These are phyloP conservation scores for Cryptosporidium meleagridis DNA, from an alignment of 169 alveolate species.

Conservation along the genomic window DNA sequence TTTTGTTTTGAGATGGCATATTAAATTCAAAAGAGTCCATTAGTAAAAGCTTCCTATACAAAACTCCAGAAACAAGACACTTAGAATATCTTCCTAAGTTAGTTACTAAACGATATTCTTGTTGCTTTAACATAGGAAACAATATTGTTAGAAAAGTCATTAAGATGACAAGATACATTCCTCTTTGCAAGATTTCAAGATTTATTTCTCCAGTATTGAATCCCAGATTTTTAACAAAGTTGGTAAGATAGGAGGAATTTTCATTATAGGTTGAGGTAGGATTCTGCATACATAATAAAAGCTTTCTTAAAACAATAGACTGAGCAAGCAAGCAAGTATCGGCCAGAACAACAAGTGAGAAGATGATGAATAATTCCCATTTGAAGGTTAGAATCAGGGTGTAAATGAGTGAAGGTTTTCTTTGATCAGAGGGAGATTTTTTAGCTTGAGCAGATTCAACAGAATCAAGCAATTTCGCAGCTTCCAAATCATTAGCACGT, in stretches of 20 bases:
- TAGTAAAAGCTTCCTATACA: slow-evolving; percentile 31
- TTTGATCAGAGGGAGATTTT: not conserved
- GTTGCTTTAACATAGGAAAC: slow-evolving; percentile 61
- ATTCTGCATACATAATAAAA: slow-evolving; percentile 47
- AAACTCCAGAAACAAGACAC: slow-evolving; percentile 56
- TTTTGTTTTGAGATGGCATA: slow-evolving; percentile 11
- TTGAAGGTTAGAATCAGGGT: slow-evolving; percentile 31
- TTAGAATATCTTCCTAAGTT: slow-evolving; percentile 54
- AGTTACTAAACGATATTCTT: slow-evolving; percentile 52
- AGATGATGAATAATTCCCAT: slow-evolving; percentile 30
- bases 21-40: slow-evolving; percentile 58
- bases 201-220: not conserved
- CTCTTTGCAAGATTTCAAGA: not conserved
- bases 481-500: not conserved
- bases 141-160: slow-evolving; percentile 41
- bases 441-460: not conserved
- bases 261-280: not conserved
- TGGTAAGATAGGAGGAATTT: not conserved
- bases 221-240: not conserved
- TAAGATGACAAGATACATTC: slow-evolving; percentile 25
- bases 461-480: not conserved
- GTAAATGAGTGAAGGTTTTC: slow-evolving; percentile 24
- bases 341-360: slow-evolving; percentile 35
- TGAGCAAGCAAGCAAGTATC: slow-evolving; percentile 64
- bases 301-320: slow-evolving; percentile 44